Base-by-base conservation (phyloP, 2,329 filamentous ascomycete genomes). In the Colletotrichum camelliae region DNA sequence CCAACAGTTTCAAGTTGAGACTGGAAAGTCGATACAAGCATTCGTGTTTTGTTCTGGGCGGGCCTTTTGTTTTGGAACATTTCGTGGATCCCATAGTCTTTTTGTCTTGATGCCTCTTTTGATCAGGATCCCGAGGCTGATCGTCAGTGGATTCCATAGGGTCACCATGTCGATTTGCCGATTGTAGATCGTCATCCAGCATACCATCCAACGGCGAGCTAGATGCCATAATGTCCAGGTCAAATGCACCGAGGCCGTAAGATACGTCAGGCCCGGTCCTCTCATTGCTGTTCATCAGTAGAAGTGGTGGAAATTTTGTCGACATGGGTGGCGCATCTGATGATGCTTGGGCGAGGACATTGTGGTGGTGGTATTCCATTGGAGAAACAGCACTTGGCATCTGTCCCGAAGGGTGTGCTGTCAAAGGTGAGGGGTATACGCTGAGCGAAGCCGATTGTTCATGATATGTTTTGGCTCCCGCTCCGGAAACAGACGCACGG, bases 41-140 rank as follows among this genome's bases (percentile, higher is more conserved):
- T 52, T 52, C 43, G 6, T 52, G 43, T 6, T 52, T 52, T 52
- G 43, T 52, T 7, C 43, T 52, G 43, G 43, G 43, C 2, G 43
- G n/a, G 3, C 43, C n/a, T 52, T 21, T 52, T 1, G 43, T 52
- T 52, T 52, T 52, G 10, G n/a, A 52, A 52, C 43, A 52, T 21
- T 0, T 52, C 0, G 43, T 21, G 3, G 43, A 0, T n/a, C 5
- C 43, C 1, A 52, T 13, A 1, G 10, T 21, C 0, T 10, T 52
- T 52, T 52, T 21, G 10, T 52, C n/a, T 24, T 52, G 43, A 52
- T 52, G 9, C 6, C 4, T 12, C 8, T 52, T 21, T 21, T 52
- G n/a, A 21, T 13, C 6, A 13, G 43, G 2, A 3, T 7, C n/a
- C n/a, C 43, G n/a, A 0, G 7, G 12, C 12, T 52, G 2, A 13